Conservation (phyloP, 345 rosid species). For the Triadica sebifera region DNA sequence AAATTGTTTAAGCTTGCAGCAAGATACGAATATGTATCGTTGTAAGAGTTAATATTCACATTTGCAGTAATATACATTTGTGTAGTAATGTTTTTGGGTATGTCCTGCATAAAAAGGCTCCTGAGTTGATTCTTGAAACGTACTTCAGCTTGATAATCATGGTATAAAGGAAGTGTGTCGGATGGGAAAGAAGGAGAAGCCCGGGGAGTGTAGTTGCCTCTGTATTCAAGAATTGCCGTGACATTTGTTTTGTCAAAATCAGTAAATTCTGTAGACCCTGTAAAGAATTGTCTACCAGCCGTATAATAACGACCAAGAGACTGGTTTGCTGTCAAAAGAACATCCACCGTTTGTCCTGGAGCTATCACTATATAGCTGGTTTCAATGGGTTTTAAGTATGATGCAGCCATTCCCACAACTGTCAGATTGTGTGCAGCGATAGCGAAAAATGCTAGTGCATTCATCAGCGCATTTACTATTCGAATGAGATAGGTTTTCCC, state of each 20-base stretch:
- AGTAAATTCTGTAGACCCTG: background rate
- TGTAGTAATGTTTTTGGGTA: constrained; percentile 20
- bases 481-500: constrained; percentile 42
- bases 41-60: background rate
- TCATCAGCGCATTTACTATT: constrained; percentile 31
- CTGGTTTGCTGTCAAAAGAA: constrained; percentile 66
- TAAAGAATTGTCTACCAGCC: constrained; percentile 36
- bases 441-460: constrained; percentile 28
- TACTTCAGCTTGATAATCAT: constrained; percentile 20
- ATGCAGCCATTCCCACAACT: constrained; percentile 35
- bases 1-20: constrained; percentile 47
- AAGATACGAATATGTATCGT: background rate
- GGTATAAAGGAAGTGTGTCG: constrained; percentile 18
- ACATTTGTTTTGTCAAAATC: constrained; percentile 75
- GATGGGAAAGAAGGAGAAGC: constrained; percentile 26
- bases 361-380: constrained; percentile 48
- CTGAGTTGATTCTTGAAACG: constrained; percentile 4
- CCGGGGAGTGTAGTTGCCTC: constrained; percentile 28
- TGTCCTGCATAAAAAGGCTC: background rate
- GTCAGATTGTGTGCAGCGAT: constrained; percentile 34
- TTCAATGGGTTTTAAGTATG: constrained; percentile 28
- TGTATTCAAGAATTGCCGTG: constrained; percentile 72
- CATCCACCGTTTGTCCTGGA: constrained; percentile 80
- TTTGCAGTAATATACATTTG: background rate
- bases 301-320: constrained; percentile 65